Percentiles rank a stretch among this genome's conserved stretches.
phyloP scores from a whole-genome alignment of 441 rosid genomes.

The Populus hybrid region DNA sequence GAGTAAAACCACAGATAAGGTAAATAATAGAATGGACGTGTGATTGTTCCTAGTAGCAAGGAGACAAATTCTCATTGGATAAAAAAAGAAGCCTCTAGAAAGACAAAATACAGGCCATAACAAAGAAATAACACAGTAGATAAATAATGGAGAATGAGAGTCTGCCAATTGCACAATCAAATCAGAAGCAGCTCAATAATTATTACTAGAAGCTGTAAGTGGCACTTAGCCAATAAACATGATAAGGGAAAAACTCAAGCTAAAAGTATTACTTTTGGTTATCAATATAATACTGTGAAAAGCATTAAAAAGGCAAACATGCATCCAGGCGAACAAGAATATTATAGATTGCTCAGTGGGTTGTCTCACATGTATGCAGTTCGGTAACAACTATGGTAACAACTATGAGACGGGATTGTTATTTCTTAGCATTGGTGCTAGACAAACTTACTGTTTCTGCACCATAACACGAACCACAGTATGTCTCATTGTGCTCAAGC shows the following conservation, averaged over 20 bases:
- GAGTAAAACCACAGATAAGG: not conserved
- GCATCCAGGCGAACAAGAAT: not conserved
- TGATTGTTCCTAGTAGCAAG: not conserved
- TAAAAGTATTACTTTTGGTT: too few species aligned
- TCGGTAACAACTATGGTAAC: too few species aligned
- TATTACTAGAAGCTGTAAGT: not conserved
- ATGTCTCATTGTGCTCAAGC: constrained; percentile 93
- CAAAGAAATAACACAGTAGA: not conserved
- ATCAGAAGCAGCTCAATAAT: not conserved
- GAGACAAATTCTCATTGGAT: not conserved
- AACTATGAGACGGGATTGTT: too few species aligned
- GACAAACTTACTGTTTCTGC: constrained; percentile 63
- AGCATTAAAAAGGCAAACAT: not conserved
- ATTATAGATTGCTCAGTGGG: too few species aligned
- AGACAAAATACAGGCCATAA: not conserved
- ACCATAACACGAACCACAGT: constrained; percentile 93
- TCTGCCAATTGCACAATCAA: not conserved
- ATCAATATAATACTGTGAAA: too few species aligned
- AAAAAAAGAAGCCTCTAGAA: not conserved
- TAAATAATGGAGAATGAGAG: not conserved
- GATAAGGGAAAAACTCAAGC: not conserved
- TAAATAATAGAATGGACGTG: not conserved
- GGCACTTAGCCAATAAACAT: not conserved
- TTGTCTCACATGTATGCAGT: not conserved
- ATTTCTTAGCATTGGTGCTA: constrained; percentile 6